Conservation (phyloP, 106 monocot genomes). For the Platanthera guangdongensis region DNA sequence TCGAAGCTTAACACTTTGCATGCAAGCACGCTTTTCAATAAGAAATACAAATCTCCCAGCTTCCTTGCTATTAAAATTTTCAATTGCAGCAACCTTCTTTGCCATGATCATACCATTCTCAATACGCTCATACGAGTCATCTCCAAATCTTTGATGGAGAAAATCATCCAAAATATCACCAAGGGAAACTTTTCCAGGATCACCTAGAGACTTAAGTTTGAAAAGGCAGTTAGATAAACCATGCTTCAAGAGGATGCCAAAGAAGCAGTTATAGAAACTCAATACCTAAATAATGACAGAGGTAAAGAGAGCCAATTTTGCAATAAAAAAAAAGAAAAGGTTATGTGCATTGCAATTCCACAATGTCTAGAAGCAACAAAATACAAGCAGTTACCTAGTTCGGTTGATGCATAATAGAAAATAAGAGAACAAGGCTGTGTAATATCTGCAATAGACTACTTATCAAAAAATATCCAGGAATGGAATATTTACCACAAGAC, state of each 20-base stretch:
- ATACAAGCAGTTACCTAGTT: background rate
- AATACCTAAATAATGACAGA: background rate
- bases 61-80: constrained; percentile 68
- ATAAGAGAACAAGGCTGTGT: background rate
- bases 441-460: background rate
- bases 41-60: constrained; percentile 78
- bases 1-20: constrained; percentile 69
- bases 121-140: constrained; percentile 70
- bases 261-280: background rate
- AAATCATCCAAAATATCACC: constrained; percentile 93
- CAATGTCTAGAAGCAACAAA: background rate
- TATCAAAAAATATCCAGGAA: background rate
- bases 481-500: background rate
- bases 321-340: background rate
- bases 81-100: constrained; percentile 54
- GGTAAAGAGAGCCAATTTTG: background rate
- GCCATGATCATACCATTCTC: constrained; percentile 50
- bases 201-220: constrained; percentile 42
- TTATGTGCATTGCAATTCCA: background rate
- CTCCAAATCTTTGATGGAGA: constrained; percentile 79
- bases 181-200: constrained; percentile 46
- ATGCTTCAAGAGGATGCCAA: background rate
- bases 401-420: background rate
- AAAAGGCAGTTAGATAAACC: background rate
- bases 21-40: constrained; percentile 80